A percentile compares a stretch with the other conserved stretches of the same genome.
Conservation (phyloP, 352 stramenopile genomes). For the Pythium rhizo-oryzae region DNA sequence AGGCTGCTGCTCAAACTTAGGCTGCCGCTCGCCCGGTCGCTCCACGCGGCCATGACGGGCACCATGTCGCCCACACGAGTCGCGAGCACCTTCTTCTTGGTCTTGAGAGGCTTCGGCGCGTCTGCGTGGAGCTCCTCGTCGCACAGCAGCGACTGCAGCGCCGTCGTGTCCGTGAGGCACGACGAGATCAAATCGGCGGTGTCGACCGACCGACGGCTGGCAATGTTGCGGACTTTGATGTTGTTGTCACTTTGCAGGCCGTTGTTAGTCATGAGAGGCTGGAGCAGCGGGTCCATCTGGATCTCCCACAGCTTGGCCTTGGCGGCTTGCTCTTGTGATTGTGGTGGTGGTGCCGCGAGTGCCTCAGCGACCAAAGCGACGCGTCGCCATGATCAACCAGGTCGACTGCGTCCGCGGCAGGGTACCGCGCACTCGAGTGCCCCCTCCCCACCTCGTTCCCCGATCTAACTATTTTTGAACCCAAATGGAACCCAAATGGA, state of each 20-base stretch:
- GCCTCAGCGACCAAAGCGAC: slow-evolving; percentile 5
- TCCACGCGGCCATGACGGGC: neutral
- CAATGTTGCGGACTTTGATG: slow-evolving; percentile 84
- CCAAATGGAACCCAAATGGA: too few relatives aligned
- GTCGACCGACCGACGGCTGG: slow-evolving; percentile 53
- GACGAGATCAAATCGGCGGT: slow-evolving; percentile 40
- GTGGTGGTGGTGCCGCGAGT: slow-evolving; percentile 7
- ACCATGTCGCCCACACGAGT: slow-evolving; percentile 3
- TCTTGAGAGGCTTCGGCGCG: neutral
- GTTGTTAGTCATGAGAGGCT: slow-evolving; percentile 87
- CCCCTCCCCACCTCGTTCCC: too few relatives aligned
- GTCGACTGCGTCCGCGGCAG: too few relatives aligned
- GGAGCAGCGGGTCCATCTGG: slow-evolving; percentile 85
- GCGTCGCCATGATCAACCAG: too few relatives aligned
- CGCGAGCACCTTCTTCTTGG: neutral
- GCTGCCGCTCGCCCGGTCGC: slow-evolving; percentile 8
- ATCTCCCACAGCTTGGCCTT: slow-evolving; percentile 78
- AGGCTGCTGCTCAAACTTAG: slow-evolving; percentile 18
- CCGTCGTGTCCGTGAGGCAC: slow-evolving; percentile 39
- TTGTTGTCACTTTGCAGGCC: slow-evolving; percentile 73
- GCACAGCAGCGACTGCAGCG: neutral
- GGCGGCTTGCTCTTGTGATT: slow-evolving; percentile 6
- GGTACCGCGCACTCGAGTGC: too few relatives aligned
- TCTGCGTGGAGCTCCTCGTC: neutral
- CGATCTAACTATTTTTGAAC: too few relatives aligned